These are phyloP conservation scores for Clarireedia monteithiana DNA, from an alignment of 2,329 filamentous ascomycete species.

Conservation along the genomic window DNA sequence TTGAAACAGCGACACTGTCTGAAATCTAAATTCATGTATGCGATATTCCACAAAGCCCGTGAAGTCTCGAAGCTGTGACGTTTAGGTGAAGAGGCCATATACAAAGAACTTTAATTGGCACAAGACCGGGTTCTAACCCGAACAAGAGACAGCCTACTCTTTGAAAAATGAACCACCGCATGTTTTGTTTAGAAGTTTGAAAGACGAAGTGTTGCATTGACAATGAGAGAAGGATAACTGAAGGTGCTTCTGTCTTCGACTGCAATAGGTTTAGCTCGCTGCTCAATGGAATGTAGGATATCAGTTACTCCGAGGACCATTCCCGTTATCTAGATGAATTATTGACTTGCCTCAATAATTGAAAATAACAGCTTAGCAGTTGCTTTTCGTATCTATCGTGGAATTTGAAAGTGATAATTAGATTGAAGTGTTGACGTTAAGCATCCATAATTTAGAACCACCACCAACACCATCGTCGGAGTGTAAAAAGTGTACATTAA, in stretches of 20 bases:
- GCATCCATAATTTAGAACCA: too few relatives aligned
- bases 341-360: too few relatives aligned
- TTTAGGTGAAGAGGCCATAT: background rate
- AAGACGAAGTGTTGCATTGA: background rate
- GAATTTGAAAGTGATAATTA: too few relatives aligned
- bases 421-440: too few relatives aligned
- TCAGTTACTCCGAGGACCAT: too few relatives aligned
- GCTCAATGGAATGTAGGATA: background rate
- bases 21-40: background rate
- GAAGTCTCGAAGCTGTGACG: background rate
- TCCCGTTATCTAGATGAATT: too few relatives aligned
- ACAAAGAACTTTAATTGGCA: background rate
- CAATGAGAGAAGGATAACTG: background rate
- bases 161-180: background rate
- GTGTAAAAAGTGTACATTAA: too few relatives aligned
- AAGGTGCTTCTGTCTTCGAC: background rate
- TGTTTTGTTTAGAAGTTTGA: background rate
- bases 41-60: background rate
- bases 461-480: too few relatives aligned
- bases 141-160: background rate
- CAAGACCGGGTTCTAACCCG: background rate
- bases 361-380: too few relatives aligned
- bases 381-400: too few relatives aligned
- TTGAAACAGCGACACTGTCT: background rate
- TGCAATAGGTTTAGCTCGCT: background rate